These are phyloP conservation scores for Triadica sebifera DNA, from an alignment of 345 rosid species.

Conservation along the genomic window DNA sequence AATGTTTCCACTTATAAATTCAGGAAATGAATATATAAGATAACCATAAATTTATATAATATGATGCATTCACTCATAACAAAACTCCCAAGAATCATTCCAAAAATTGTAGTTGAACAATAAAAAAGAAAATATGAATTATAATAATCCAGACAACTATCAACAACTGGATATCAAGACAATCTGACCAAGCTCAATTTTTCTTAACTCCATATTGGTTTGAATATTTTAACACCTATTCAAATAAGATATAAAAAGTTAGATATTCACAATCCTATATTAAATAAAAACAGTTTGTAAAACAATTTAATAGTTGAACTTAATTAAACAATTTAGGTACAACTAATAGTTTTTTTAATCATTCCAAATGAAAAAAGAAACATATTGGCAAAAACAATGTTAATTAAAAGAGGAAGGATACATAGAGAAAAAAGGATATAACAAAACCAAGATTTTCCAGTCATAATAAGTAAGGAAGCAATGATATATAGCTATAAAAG, in stretches of 20 bases:
- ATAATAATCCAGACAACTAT: background rate
- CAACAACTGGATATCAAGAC: background rate
- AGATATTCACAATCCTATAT: background rate
- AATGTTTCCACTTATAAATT: no score
- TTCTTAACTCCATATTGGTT: background rate
- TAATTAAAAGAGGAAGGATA: background rate
- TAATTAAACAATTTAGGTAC: background rate
- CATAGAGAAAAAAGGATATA: conserved; percentile 2
- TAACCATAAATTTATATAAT: background rate
- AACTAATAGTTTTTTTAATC: background rate
- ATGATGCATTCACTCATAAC: background rate
- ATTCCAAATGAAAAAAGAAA: no score
- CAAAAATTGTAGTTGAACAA: background rate
- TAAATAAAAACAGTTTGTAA: background rate
- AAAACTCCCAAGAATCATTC: background rate
- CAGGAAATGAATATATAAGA: no score
- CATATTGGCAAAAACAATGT: no score
- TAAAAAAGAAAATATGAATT: background rate
- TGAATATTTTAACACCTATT: background rate
- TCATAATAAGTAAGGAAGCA: no score
- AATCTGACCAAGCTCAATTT: background rate
- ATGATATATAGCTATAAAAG: no score
- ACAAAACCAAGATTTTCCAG: no score
- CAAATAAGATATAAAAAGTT: background rate
- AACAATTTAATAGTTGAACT: background rate